phyloP scores from a whole-genome alignment of 345 rosid genomes.

The Aquilaria malaccensis region DNA sequence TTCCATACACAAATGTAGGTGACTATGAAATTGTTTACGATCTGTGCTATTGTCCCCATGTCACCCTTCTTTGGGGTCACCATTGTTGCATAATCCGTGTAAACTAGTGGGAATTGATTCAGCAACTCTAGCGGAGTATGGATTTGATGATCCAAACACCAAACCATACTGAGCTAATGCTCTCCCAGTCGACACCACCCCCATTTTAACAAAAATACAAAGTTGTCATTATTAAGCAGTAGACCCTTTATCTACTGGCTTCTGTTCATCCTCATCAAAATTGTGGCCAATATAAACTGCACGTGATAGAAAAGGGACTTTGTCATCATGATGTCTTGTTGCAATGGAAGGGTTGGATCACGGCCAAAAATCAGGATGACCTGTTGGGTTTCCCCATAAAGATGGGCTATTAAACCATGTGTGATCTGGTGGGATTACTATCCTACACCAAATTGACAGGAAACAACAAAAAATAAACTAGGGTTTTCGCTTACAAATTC shows the following conservation, averaged over 20 bases:
- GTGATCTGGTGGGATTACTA: constrained; percentile 45
- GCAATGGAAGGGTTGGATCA: constrained; percentile 60
- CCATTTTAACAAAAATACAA: constrained; percentile 28
- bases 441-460: constrained; percentile 22
- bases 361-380: constrained; percentile 50
- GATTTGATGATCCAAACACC: constrained; percentile 19
- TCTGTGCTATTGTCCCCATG: no score
- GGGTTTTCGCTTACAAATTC: constrained; percentile 18
- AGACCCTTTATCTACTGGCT: constrained; percentile 62
- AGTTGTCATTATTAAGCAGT: constrained; percentile 53
- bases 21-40: no score
- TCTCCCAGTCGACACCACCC: constrained; percentile 34
- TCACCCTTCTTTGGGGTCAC: no score
- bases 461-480: constrained; percentile 5
- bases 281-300: constrained; percentile 52
- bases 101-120: constrained; percentile 22
- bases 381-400: constrained; percentile 51
- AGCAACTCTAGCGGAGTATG: constrained; percentile 34
- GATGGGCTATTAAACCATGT: constrained; percentile 44
- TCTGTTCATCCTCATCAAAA: constrained; percentile 82
- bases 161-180: constrained; percentile 22
- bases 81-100: no score
- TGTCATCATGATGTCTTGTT: constrained; percentile 62
- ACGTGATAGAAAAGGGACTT: constrained; percentile 53
- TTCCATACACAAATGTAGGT: no score